Base-by-base conservation (phyloP, 2,329 filamentous ascomycete genomes). In the Exophiala aquamarina region DNA sequence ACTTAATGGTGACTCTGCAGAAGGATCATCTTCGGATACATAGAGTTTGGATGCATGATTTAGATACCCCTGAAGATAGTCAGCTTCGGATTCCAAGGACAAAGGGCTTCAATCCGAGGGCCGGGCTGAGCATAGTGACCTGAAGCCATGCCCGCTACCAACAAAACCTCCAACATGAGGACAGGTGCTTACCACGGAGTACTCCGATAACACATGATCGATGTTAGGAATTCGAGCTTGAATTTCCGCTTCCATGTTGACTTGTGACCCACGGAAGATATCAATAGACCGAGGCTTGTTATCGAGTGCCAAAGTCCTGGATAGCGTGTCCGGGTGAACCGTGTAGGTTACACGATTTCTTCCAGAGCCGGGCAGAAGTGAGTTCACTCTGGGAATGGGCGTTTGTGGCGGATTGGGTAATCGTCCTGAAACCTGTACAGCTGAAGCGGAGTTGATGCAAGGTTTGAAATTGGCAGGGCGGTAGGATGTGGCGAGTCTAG, bases 41-140 rank as follows among this genome's bases (percentile, higher is more conserved):
- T 87, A 95, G 41, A 87, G 77, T 57, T 85, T 91, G 38, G 91
- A 93, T 39, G 93, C 93, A 76, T 98, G 92, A 63, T 84, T 90
- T 60, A 98, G 78, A 66, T 97, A 98, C 48, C 93, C 93, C 72
- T 75, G 41, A 10, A 32, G 26, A 52, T 44, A 47, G 46, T 38
- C 29, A 47, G 46, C 26, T 15, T 17, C 23, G 34, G 20, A 31
- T 17, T 31, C 11, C 19, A 14, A 8, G 34, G 21, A 6, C 15
- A 4, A 4, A 10, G 6, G 3, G 20, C 14, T 15, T 31, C 8
- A 8, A 4, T 15, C 3, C 10, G 23, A 26, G 18, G 10, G 17
- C 3, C 11, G 28, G 15, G 14, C 3, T 29, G 31, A 19, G 15
- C 36, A 29, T n/a, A n/a, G 20, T 14, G 18, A 41, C 13, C 8